Evolutionary conservation across 2,329 filamentous ascomycete genomes (phyloP), one percentile per base, ranked within the genome.

Genomic region (Triangularia setosa): DNA sequence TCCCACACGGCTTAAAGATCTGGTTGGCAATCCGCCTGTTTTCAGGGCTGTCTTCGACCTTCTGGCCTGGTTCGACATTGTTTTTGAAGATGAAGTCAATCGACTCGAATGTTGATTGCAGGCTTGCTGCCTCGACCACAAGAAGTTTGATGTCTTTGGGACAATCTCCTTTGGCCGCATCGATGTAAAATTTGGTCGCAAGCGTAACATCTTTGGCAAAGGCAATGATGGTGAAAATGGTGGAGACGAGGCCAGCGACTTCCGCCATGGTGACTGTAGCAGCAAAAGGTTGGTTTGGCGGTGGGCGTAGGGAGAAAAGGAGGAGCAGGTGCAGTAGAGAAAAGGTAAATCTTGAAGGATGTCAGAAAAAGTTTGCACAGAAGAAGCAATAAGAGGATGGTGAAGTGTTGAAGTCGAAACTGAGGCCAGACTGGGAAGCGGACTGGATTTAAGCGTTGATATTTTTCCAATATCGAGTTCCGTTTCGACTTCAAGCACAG

Each of bases 71-170:
- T 18, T 48, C n/a, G 40, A 48, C 40, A 48, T 55, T 12, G 16
- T 60, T 21, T 14, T 60, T 55, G 53, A 30, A 18, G 2, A 55
- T 3, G 12, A 55, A 55, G 23, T 55, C 23, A 12, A 64, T 60
- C 24, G 57, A 18, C 23, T 58, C n/a, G 9, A 66, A 30, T 14
- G 59, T 66, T 14, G 62, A 57, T n/a, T 59, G 9, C n/a, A 66
- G 28, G 35, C 65, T 64, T 6, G 56, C 27, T 6, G 60, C 40
- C 62, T 66, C 65, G 3, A 64, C n/a, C 12, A 66, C 44, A 21
- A 66, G 59, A 3, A 62, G 44, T 24, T 55, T 64, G 3, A 66
- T 14, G 35, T 64, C 62, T 35, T 40, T 60, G 9, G 65, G 62
- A 7, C 59, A 62, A 12, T 56, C 58, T n/a, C 60, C 62, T 7